These are phyloP conservation scores for Gastrodia elata DNA, from an alignment of 106 monocot species.

Conservation along the genomic window DNA sequence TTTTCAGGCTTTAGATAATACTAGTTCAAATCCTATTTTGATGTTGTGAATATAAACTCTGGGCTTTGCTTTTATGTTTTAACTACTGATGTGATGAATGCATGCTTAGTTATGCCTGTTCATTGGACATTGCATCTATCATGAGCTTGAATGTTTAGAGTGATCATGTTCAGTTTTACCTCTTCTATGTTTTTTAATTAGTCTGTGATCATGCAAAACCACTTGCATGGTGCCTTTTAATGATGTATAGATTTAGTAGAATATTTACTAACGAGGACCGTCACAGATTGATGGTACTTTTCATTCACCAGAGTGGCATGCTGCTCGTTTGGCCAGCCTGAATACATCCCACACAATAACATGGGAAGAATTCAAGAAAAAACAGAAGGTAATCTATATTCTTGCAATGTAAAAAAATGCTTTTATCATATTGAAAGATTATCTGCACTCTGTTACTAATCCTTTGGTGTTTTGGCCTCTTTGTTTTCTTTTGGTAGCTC, in stretches of 20 bases:
- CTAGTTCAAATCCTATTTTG: not conserved
- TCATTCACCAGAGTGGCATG: constrained; percentile 99
- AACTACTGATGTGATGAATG: not conserved
- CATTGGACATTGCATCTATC: not conserved
- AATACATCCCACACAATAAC: constrained; percentile 94
- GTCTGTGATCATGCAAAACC: not conserved
- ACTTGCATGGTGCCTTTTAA: not conserved
- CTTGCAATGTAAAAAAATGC: not conserved
- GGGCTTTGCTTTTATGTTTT: not conserved
- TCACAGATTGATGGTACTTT: constrained; percentile 99
- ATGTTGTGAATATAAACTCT: not conserved
- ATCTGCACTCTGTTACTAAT: not conserved
- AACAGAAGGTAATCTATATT: constrained; percentile 66
- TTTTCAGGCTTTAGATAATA: not conserved
- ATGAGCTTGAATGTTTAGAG: not conserved
- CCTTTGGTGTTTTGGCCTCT: not conserved
- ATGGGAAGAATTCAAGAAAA: constrained; percentile 97
- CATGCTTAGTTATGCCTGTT: not conserved
- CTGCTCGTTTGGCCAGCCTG: constrained; percentile 98
- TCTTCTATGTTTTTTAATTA: not conserved
- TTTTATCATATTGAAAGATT: not conserved
- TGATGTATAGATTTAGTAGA: constrained; percentile 9
- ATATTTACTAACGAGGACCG: constrained; percentile 79
- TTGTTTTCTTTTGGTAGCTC: not conserved
- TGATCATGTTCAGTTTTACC: not conserved